Evolutionary conservation across 805 yeast species (phyloP).

Genomic region (Jamesozyma spencerorum): DNA sequence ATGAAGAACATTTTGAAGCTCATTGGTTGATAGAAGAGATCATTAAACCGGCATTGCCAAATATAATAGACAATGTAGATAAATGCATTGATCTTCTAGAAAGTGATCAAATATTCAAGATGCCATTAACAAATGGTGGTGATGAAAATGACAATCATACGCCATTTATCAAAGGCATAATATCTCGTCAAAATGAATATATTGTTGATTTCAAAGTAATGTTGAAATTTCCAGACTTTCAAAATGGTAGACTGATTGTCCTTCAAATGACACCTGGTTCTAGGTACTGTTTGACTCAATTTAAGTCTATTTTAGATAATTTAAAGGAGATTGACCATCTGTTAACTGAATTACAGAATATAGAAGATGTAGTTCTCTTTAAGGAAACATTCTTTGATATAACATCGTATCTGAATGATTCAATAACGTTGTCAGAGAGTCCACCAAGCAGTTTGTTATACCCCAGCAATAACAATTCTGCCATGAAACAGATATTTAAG

Average conservation of each 20-base stretch:
- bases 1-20: slow-evolving; percentile 20
- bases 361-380: slow-evolving; percentile 32
- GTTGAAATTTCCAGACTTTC: slow-evolving; percentile 30
- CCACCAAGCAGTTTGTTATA: slow-evolving; percentile 48
- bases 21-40: slow-evolving; percentile 40
- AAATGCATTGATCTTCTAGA: slow-evolving; percentile 34
- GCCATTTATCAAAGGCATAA: slow-evolving; percentile 44
- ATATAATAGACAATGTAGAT: slow-evolving; percentile 35
- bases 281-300: slow-evolving; percentile 36
- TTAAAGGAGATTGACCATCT: slow-evolving; percentile 10
- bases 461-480: slow-evolving; percentile 41
- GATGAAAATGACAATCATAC: slow-evolving; percentile 2
- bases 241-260: slow-evolving; percentile 35
- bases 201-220: slow-evolving; percentile 39
- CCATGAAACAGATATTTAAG: slow-evolving; percentile 40
- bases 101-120: slow-evolving; percentile 36
- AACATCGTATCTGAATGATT: background rate
- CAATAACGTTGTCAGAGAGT: slow-evolving; percentile 30
- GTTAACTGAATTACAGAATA: slow-evolving; percentile 32
- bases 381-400: slow-evolving; percentile 3
- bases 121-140: slow-evolving; percentile 38
- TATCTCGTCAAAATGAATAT: slow-evolving; percentile 45
- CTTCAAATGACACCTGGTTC: slow-evolving; percentile 30
- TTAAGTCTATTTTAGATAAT: slow-evolving; percentile 27
- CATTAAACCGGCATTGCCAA: slow-evolving; percentile 40